Evolutionary conservation across 495 filamentous ascomycete species (phyloP), one percentile per base, ranked within the genome.

Genomic region (Aspergillus sclerotiicarbonarius): DNA sequence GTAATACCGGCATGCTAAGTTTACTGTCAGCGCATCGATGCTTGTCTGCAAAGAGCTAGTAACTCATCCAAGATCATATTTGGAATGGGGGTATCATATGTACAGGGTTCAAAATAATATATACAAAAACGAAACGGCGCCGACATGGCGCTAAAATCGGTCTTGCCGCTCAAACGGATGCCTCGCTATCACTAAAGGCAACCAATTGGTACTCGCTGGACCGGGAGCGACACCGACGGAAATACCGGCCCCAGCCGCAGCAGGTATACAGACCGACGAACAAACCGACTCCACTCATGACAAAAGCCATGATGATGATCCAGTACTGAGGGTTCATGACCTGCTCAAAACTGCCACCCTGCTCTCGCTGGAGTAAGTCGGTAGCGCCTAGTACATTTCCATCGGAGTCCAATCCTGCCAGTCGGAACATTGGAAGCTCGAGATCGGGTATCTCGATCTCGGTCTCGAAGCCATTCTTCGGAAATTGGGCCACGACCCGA

Each of bases 391-490:
- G 54, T 1, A 62, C 54, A 43, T 62, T 53, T 9, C 68, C 68
- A 8, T 62, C 8, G 9, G 21, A 16, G 48, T 71, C 66, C 29
- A 71, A 35, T 9, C 62, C 68, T 4, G 60, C 63, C 13, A 71
- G 13, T 6, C 66, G 63, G 39, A 68, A 63, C 16, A 62, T 9
- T 2, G 52, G 57, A 4, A 32, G 15, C 6, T 48, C 45, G 3
- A 63, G 29, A 9, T 64, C 53, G 5, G 62, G 63, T 9, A 68
- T 44, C 8, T 51, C 25, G 6, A 71, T 58, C 20, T 58, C 57
- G 20, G 68, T 71, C 44, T 68, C 66, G 32, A 68, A 71, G 0
- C 68, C 62, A n/a, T 55, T 47, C 25, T 64, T 66, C 18, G 37
- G 30, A n/a, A 59, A 57, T 15, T 59, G 48, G 4, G 51, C 51